Conservation (phyloP, 73 alveolate species). For the Paramecium tetraurelia region DNA sequence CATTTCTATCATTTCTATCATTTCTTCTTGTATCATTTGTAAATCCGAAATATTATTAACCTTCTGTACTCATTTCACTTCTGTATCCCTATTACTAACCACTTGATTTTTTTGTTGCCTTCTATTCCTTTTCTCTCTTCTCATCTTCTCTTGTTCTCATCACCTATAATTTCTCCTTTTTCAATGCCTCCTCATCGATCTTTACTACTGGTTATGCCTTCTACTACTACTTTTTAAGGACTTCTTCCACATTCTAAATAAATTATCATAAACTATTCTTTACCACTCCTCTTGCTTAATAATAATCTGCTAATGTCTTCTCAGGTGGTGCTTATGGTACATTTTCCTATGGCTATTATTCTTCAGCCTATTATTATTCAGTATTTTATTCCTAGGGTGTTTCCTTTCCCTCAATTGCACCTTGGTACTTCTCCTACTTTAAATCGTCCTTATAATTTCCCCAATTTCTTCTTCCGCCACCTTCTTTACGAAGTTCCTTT, state of each 20-base stretch:
- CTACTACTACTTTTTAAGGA: not conserved
- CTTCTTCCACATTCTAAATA: not conserved
- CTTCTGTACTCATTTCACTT: not conserved
- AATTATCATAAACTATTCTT: not conserved
- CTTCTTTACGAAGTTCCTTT: constrained; percentile 56
- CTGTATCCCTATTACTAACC: not conserved
- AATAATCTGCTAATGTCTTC: not conserved
- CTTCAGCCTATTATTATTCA: not conserved
- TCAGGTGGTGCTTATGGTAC: not conserved
- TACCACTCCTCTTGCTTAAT: constrained; percentile 13
- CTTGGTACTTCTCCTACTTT: constrained; percentile 3
- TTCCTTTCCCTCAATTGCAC: not conserved
- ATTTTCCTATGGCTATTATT: not conserved
- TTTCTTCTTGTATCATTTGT: not conserved
- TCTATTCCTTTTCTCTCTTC: not conserved
- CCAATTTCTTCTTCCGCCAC: constrained; percentile 66
- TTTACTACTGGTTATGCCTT: not conserved
- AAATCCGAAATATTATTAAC: not conserved
- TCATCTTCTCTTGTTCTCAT: constrained; percentile 27
- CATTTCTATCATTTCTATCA: not conserved
- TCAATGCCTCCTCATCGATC: not conserved
- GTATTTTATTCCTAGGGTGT: not conserved
- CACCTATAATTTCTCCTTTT: constrained; percentile 5
- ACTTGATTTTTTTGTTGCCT: not conserved
- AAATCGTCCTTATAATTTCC: constrained; percentile 46